Evolutionary conservation across 2,329 filamentous ascomycete species (phyloP).

Genomic region (Ascochyta pisi): DNA sequence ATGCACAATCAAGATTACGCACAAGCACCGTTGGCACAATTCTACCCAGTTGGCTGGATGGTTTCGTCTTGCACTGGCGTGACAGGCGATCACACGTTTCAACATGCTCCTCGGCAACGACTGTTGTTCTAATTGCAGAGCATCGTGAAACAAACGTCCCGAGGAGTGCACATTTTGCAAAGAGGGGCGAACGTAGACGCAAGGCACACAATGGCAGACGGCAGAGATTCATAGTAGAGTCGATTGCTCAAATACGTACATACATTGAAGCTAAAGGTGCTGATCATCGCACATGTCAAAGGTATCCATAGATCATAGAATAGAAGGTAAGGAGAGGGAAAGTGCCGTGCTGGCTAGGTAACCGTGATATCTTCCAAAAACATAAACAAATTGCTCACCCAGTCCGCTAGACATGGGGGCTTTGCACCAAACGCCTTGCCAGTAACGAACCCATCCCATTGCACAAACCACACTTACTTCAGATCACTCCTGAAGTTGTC

Average conservation of each 20-base stretch:
- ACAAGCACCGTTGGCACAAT: not conserved
- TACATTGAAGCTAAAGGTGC: slow-evolving; percentile 19
- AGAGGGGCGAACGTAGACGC: no score
- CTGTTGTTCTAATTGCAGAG: slow-evolving; percentile 3
- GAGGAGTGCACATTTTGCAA: not conserved
- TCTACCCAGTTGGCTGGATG: not conserved
- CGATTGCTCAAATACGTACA: slow-evolving; percentile 12
- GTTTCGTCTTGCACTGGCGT: not conserved
- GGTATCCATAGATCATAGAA: slow-evolving; percentile 14
- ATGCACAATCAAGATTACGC: slow-evolving; percentile 3
- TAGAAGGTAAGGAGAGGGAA: slow-evolving; percentile 6
- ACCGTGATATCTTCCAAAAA: slow-evolving; percentile 17
- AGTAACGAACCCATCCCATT: slow-evolving; percentile 1
- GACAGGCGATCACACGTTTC: slow-evolving; percentile 1
- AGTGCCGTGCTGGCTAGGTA: slow-evolving; percentile 19
- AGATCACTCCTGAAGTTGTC: slow-evolving; percentile 35
- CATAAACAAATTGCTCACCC: slow-evolving; percentile 17
- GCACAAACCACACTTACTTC: slow-evolving; percentile 8
- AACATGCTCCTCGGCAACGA: slow-evolving; percentile 7
- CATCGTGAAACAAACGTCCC: slow-evolving; percentile 14
- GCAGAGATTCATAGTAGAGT: not conserved
- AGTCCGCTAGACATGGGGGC: slow-evolving; percentile 19
- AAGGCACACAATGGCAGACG: not conserved
- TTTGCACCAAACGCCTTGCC: slow-evolving; percentile 21
- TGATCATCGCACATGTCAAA: slow-evolving; percentile 11